phyloP scores from a whole-genome alignment of 1,139 yeast genomes.

The Nakaseomyces kungkrabaensis region DNA sequence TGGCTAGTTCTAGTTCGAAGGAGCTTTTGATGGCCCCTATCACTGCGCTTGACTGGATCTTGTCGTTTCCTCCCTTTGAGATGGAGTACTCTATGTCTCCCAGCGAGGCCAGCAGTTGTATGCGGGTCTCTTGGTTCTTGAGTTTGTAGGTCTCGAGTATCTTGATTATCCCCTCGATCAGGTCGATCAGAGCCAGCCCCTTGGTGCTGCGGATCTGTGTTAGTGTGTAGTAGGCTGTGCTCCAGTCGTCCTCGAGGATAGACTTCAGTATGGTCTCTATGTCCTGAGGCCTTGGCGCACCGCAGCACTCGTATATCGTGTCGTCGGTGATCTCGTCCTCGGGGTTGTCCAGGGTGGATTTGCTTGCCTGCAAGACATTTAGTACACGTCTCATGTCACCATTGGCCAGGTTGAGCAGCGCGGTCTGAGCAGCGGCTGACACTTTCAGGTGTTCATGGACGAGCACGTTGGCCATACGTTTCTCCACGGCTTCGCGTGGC shows the following conservation, averaged over 20 bases:
- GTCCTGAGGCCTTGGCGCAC: constrained; percentile 88
- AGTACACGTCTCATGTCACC: constrained; percentile 97
- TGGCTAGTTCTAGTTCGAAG: constrained; percentile 27
- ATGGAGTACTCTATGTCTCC: constrained; percentile 87
- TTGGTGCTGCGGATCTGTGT: constrained; percentile 52
- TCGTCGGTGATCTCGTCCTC: constrained; percentile 48
- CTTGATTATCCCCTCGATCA: constrained; percentile 66
- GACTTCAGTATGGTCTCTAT: constrained; percentile 66
- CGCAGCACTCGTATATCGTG: constrained; percentile 88
- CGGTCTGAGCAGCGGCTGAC: constrained; percentile 47
- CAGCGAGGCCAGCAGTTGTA: constrained; percentile 54
- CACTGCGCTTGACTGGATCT: constrained; percentile 80
- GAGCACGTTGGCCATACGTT: constrained; percentile 59
- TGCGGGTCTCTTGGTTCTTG: constrained; percentile 45
- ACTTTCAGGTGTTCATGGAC: constrained; percentile 55
- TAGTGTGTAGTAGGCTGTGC: constrained; percentile 60
- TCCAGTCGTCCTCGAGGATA: constrained; percentile 81
- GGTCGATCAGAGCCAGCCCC: constrained; percentile 84
- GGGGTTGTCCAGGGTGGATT: constrained; percentile 54
- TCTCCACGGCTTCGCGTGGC: constrained; percentile 52
- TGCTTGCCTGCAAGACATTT: constrained; percentile 89
- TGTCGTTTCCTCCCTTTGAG: constrained; percentile 86
- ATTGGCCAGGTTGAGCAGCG: constrained; percentile 59
- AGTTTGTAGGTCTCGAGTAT: constrained; percentile 60
- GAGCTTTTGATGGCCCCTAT: constrained; percentile 70